These are phyloP conservation scores for Phytophthora meadii DNA, from an alignment of 352 stramenopile genomes.

Conservation along the genomic window DNA sequence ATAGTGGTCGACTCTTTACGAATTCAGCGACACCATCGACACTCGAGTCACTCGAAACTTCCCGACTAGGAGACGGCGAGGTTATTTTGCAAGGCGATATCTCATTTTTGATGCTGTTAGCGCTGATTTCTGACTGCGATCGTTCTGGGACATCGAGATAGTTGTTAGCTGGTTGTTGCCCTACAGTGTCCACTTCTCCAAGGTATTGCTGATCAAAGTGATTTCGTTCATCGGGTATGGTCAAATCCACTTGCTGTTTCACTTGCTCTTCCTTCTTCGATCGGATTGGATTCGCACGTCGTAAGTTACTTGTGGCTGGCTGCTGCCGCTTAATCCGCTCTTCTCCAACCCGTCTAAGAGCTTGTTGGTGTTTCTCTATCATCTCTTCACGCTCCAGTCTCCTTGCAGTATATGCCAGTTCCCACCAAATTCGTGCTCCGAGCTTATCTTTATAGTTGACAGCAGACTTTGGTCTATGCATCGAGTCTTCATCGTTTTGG, in stretches of 20 bases:
- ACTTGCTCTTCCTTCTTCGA: neutral
- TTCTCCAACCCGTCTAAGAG: neutral
- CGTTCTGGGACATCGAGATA: too few relatives aligned
- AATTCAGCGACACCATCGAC: neutral
- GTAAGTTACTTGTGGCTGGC: neutral
- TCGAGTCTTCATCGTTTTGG: neutral
- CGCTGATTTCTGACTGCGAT: neutral
- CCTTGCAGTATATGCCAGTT: slow-evolving; percentile 63
- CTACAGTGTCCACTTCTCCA: neutral
- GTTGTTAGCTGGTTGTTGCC: neutral
- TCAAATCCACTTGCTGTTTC: neutral
- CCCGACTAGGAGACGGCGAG: neutral
- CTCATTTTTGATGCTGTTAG: neutral
- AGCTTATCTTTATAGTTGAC: slow-evolving; percentile 56
- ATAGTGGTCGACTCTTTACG: neutral
- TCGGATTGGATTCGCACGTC: slow-evolving; percentile 2
- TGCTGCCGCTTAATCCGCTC: neutral
- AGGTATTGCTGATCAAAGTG: neutral
- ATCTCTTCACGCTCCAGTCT: slow-evolving; percentile 39
- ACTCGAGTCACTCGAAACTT: neutral
- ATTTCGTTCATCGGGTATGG: neutral
- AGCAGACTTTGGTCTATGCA: slow-evolving; percentile 1
- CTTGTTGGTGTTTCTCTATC: slow-evolving; percentile 9
- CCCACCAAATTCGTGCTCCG: slow-evolving; percentile 68
- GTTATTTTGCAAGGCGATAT: neutral